Evolutionary conservation across 257 asterid genomes (phyloP).

Genomic region (Primulina eburnea): DNA sequence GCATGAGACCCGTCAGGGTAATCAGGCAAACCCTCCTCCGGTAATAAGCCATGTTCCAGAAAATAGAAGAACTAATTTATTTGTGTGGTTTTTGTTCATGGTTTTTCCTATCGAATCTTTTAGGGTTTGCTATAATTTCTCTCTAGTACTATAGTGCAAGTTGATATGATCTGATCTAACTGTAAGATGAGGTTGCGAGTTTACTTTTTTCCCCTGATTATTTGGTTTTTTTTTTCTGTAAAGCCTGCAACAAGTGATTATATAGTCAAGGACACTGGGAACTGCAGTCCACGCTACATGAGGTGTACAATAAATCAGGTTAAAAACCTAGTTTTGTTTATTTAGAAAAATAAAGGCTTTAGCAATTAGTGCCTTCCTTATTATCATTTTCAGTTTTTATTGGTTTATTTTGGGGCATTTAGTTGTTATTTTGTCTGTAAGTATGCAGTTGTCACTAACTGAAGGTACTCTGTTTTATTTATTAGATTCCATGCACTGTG

Average conservation of each 20-base stretch:
- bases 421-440: constrained; percentile 12
- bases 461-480: constrained; percentile 24
- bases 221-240: constrained; percentile 23
- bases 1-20: constrained; percentile 94
- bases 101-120: constrained; percentile 12
- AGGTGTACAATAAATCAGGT: constrained; percentile 98
- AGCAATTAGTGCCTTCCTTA: not conserved
- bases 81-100: not conserved
- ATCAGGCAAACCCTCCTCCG: constrained; percentile 99
- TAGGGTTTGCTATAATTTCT: constrained; percentile 16
- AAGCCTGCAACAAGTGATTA: constrained; percentile 98
- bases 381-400: constrained; percentile 10
- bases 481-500: constrained; percentile 87
- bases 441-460: constrained; percentile 28
- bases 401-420: not conserved
- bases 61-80: too few species aligned
- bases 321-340: constrained; percentile 23
- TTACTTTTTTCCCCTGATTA: constrained; percentile 19
- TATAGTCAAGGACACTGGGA: constrained; percentile 89
- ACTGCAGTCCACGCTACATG: constrained; percentile 98
- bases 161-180: constrained; percentile 9
- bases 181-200: constrained; percentile 14
- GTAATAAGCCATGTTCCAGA: constrained; percentile 36
- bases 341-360: not conserved
- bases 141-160: constrained; percentile 20